Percentiles rank a stretch among this genome's conserved stretches.
Evolutionary conservation across 768 basidiomycete genomes (phyloP).

Genomic region (Phanerochaete sordida): DNA sequence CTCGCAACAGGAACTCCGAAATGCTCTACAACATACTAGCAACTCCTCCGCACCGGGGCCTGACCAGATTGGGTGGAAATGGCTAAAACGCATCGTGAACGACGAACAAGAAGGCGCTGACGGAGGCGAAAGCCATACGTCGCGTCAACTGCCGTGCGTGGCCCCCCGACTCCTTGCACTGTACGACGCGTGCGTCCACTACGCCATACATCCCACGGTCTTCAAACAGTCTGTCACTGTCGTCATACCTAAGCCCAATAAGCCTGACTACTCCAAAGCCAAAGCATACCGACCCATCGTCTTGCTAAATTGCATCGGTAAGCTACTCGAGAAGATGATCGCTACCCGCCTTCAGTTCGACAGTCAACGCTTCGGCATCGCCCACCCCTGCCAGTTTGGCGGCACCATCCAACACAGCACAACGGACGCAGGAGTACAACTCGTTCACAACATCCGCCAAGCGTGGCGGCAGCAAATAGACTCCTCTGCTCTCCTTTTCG

Average conservation of each 20-base stretch:
- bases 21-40: no score
- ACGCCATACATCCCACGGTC: constrained; percentile 6
- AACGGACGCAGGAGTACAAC: constrained; percentile 12
- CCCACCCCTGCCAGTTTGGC: constrained; percentile 16
- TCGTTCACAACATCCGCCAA: constrained; percentile 11
- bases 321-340: constrained; percentile 19
- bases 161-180: background rate
- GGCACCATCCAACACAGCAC: constrained; percentile 16
- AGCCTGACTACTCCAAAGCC: constrained; percentile 15
- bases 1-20: background rate
- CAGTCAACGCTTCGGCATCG: constrained; percentile 5
- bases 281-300: constrained; percentile 25
- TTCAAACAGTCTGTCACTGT: constrained; percentile 16
- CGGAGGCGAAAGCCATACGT: no score
- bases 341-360: constrained; percentile 17
- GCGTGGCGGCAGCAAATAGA: background rate
- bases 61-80: constrained; percentile 9
- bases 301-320: constrained; percentile 20
- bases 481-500: constrained; percentile 11
- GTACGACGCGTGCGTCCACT: background rate
- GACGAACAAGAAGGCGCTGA: no score
- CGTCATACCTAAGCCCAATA: constrained; percentile 20
- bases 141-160: background rate
- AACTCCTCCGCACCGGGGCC: no score
- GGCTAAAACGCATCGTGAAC: background rate